A percentile compares a stretch with the other conserved stretches of the same genome.
Conservation (phyloP, 2,329 filamentous ascomycete genomes). For the Cladosporium velox region DNA sequence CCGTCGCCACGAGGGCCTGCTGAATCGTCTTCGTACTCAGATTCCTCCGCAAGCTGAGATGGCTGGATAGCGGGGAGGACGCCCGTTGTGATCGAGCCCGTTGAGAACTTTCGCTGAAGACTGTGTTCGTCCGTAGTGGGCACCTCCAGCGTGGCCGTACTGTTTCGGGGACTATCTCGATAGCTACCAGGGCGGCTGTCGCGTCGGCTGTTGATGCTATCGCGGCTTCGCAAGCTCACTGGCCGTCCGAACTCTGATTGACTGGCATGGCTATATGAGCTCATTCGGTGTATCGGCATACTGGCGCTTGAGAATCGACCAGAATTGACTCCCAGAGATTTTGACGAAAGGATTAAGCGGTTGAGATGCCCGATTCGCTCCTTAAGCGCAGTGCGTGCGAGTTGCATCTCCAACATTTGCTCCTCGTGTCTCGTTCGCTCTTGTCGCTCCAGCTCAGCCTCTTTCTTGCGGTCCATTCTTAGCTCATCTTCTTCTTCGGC, state of each 20-base stretch:
- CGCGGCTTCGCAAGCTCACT: conserved; percentile 35
- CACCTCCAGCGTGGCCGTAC: conserved; percentile 42
- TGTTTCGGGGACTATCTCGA: conserved; percentile 13
- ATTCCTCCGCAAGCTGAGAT: conserved; percentile 37
- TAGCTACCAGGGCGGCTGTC: conserved; percentile 32
- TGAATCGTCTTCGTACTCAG: conserved; percentile 50
- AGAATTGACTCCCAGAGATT: conserved; percentile 91
- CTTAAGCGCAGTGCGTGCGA: conserved; percentile 91
- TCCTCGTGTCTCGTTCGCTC: conserved; percentile 76
- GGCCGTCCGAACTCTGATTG: conserved; percentile 33
- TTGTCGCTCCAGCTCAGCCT: conserved; percentile 74
- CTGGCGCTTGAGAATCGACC: conserved; percentile 58
- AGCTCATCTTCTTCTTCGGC: conserved; percentile 67
- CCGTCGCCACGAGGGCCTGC: conserved; percentile 82
- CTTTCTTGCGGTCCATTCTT: conserved; percentile 67
- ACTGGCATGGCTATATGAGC: conserved; percentile 39
- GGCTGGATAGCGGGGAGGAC: conserved; percentile 33
- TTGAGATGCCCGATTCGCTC: conserved; percentile 98
- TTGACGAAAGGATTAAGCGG: conserved; percentile 89
- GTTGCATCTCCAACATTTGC: conserved; percentile 97
- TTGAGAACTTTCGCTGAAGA: conserved; percentile 32
- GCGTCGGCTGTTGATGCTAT: conserved; percentile 27
- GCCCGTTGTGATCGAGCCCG: conserved; percentile 36
- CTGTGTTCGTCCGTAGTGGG: conserved; percentile 34
- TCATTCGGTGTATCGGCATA: conserved; percentile 42